Percentiles rank a stretch among this genome's conserved stretches.
phyloP scores from a whole-genome alignment of 2,329 filamentous ascomycete species.

The Microascus cirrosus region DNA sequence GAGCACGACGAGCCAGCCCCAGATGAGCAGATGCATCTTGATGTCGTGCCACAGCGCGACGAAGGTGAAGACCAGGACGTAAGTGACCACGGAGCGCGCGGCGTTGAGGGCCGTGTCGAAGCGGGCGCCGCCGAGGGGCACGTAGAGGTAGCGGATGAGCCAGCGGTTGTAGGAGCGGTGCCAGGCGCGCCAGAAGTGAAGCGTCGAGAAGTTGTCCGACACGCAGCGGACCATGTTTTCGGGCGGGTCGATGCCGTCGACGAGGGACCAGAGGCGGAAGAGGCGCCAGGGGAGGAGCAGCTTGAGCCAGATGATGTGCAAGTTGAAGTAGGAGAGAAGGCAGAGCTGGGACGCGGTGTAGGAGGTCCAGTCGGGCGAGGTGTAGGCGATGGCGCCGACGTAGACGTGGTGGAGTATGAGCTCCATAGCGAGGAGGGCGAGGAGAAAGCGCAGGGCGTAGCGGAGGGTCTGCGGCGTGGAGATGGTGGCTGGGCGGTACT shows the following conservation, averaged over 20 bases:
- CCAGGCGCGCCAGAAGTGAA: slow-evolving; percentile 94
- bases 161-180: slow-evolving; percentile 92
- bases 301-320: slow-evolving; percentile 97
- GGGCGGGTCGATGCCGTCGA: slow-evolving; percentile 86
- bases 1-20: slow-evolving; percentile 92
- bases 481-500: slow-evolving; percentile 62
- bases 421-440: slow-evolving; percentile 82
- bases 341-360: slow-evolving; percentile 83
- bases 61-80: slow-evolving; percentile 83
- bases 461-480: slow-evolving; percentile 59
- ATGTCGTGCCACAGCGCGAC: slow-evolving; percentile 98
- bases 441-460: slow-evolving; percentile 72
- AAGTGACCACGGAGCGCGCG: slow-evolving; percentile 59
- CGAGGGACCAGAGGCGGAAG: slow-evolving; percentile 89
- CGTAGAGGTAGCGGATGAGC: slow-evolving; percentile 86
- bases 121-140: slow-evolving; percentile 70
- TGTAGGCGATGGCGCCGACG: slow-evolving; percentile 81
- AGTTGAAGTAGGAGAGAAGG: slow-evolving; percentile 89
- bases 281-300: slow-evolving; percentile 95
- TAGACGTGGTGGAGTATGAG: slow-evolving; percentile 86
- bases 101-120: slow-evolving; percentile 31
- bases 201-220: slow-evolving; percentile 83
- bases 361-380: slow-evolving; percentile 64
- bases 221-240: slow-evolving; percentile 99
- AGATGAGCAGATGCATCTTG: slow-evolving; percentile 77